Evolutionary conservation across 306 rosid species (phyloP).

Genomic region (Spatholobus suberectus): DNA sequence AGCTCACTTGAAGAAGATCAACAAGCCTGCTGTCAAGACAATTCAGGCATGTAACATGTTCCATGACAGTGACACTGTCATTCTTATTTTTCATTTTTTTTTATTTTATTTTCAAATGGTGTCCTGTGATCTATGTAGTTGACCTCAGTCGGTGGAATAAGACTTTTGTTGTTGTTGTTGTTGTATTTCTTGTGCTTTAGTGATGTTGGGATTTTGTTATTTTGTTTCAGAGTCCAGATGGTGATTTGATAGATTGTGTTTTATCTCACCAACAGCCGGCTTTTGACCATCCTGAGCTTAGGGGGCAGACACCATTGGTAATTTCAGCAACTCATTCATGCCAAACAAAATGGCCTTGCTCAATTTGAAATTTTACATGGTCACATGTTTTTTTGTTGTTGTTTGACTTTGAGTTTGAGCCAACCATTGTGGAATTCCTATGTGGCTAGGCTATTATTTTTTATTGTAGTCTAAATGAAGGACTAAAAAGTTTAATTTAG

Average conservation of each 20-base stretch:
- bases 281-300: conserved; percentile 83
- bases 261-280: conserved; percentile 85
- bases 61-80: too few species aligned
- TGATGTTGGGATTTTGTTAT: not conserved
- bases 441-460: not conserved
- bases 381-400: not conserved
- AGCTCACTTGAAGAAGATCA: conserved; percentile 65
- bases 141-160: too few species aligned
- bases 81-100: too few species aligned
- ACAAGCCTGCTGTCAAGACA: conserved; percentile 86
- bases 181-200: not conserved
- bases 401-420: not conserved
- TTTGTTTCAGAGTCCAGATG: conserved; percentile 87
- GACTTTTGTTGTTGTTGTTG: too few species aligned
- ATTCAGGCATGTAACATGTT: conserved; percentile 72
- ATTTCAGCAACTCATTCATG: conserved; percentile 7
- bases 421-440: not conserved
- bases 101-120: not conserved
- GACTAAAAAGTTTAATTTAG: conserved; percentile 12
- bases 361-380: not conserved
- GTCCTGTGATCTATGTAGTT: too few species aligned
- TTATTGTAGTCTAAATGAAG: conserved; percentile 15
- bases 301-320: conserved; percentile 85
- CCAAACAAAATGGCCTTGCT: conserved; percentile 17
- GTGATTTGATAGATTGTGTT: conserved; percentile 93